These are phyloP conservation scores for Saussurea involucrata DNA, from an alignment of 129 eudicot species.

Conservation along the genomic window DNA sequence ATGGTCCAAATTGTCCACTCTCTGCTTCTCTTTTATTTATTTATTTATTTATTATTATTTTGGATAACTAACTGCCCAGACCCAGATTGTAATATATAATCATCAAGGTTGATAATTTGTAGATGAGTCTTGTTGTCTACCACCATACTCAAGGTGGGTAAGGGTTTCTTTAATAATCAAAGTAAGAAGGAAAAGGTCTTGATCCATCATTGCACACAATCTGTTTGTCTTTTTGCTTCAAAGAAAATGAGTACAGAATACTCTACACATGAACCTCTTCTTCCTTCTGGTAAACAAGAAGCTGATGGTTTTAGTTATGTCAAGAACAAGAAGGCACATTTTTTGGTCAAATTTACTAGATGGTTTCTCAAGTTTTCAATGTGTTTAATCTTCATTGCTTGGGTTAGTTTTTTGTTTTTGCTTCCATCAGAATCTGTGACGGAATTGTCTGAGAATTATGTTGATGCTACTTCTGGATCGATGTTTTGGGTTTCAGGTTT, in stretches of 20 bases:
- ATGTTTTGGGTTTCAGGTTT: slow-evolving; percentile 63
- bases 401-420: slow-evolving; percentile 57
- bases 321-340: slow-evolving; percentile 24
- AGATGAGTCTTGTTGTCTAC: neutral
- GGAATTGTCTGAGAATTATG: slow-evolving; percentile 18
- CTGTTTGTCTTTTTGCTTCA: neutral
- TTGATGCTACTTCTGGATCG: slow-evolving; percentile 36
- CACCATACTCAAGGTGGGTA: slow-evolving; percentile 1
- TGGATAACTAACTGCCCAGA: neutral
- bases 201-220: neutral
- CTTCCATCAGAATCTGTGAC: slow-evolving; percentile 42
- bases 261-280: slow-evolving; percentile 42
- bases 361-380: slow-evolving; percentile 53
- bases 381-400: slow-evolving; percentile 54
- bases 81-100: neutral
- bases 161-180: neutral
- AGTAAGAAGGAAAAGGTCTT: neutral
- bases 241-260: slow-evolving; percentile 40
- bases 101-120: neutral
- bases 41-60: neutral
- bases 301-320: slow-evolving; percentile 16
- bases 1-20: slow-evolving; percentile 24
- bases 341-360: slow-evolving; percentile 42
- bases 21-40: neutral
- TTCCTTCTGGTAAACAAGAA: slow-evolving; percentile 23